Percentiles rank a stretch among this genome's conserved stretches.
phyloP scores from a whole-genome alignment of 225 moss, liverwort and hornwort genomes.

The Sphagnum contortum region DNA sequence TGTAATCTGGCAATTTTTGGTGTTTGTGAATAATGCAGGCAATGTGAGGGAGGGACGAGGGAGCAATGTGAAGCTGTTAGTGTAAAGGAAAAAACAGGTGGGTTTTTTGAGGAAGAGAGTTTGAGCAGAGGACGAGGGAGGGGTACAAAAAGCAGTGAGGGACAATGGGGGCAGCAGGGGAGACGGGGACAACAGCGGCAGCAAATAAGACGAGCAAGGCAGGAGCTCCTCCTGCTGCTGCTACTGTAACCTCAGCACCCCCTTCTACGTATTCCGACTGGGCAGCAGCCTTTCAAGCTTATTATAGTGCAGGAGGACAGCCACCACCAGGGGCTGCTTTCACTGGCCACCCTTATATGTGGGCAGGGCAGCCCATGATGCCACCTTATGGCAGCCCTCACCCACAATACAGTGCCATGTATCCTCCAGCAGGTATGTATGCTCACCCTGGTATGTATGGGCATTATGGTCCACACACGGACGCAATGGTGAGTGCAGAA shows the following conservation, averaged over 20 bases:
- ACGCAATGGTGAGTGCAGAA: slow-evolving; percentile 6
- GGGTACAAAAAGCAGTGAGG: background rate
- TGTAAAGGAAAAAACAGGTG: slow-evolving; percentile 10
- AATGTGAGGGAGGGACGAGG: slow-evolving; percentile 30
- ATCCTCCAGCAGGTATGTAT: slow-evolving; percentile 45
- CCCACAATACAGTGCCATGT: slow-evolving; percentile 60
- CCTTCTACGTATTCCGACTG: slow-evolving; percentile 40
- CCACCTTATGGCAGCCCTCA: slow-evolving; percentile 42
- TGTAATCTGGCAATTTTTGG: no score
- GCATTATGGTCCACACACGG: slow-evolving; percentile 33
- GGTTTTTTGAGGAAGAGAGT: background rate
- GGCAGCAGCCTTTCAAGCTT: slow-evolving; percentile 55
- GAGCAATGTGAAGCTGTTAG: slow-evolving; percentile 7
- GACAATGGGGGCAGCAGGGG: slow-evolving; percentile 56
- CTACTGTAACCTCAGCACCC: slow-evolving; percentile 12
- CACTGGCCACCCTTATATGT: slow-evolving; percentile 50
- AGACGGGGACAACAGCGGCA: slow-evolving; percentile 36
- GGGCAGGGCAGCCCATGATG: slow-evolving; percentile 58
- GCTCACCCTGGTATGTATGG: slow-evolving; percentile 51
- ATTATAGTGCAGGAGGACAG: slow-evolving; percentile 38
- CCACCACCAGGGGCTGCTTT: slow-evolving; percentile 34
- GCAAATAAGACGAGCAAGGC: slow-evolving; percentile 32
- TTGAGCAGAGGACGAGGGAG: no score
- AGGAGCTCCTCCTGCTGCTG: slow-evolving; percentile 6
- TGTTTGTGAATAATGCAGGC: no score